Conservation (phyloP, 257 asterid genomes). For the Solanum bukasovii region DNA sequence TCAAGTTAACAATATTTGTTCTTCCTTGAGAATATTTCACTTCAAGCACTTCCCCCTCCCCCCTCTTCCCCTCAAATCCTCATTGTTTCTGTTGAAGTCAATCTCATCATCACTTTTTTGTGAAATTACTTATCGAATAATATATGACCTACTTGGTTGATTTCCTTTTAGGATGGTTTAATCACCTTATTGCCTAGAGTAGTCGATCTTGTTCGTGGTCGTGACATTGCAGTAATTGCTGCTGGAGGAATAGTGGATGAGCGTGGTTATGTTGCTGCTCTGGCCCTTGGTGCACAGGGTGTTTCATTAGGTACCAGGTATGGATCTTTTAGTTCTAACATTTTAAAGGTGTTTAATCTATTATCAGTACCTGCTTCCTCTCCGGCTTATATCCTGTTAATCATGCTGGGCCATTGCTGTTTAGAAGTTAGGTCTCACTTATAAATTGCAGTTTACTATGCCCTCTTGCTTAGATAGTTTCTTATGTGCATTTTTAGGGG, state of each 20-base stretch:
- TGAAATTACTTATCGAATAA: background rate
- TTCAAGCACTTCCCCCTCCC: background rate
- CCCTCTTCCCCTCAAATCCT: background rate
- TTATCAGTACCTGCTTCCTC: background rate
- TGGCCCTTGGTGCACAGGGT: slow-evolving; percentile 89
- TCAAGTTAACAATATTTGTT: background rate
- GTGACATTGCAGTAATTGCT: slow-evolving; percentile 53
- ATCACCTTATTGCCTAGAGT: slow-evolving; percentile 67
- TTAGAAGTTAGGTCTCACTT: background rate
- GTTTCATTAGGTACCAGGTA: slow-evolving; percentile 82
- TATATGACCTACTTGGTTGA: background rate
- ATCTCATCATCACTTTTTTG: background rate
- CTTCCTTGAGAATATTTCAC: background rate
- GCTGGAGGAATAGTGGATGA: slow-evolving; percentile 89
- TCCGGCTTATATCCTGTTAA: background rate
- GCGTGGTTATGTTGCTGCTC: slow-evolving; percentile 88
- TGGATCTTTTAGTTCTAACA: background rate
- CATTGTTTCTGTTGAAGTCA: background rate
- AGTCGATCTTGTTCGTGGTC: slow-evolving; percentile 49
- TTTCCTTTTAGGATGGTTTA: slow-evolving; percentile 42
- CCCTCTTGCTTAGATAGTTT: background rate
- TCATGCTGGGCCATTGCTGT: background rate
- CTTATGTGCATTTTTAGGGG: background rate
- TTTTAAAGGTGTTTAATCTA: background rate
- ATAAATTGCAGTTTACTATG: background rate